These are phyloP conservation scores for Coniella vitis DNA, from an alignment of 2,329 filamentous ascomycete genomes.

Conservation along the genomic window DNA sequence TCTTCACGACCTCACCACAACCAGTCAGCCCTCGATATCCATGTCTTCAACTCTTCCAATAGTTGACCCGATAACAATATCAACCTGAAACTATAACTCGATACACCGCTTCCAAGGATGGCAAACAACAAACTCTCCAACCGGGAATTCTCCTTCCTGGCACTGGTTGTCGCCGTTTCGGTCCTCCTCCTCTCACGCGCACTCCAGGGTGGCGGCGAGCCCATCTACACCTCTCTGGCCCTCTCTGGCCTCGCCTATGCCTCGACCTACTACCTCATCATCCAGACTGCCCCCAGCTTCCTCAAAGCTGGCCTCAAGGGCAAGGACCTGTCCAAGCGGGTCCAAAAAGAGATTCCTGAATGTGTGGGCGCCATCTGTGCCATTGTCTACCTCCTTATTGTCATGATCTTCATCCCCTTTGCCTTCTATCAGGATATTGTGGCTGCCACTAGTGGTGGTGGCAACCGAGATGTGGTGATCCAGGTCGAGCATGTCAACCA, in stretches of 20 bases:
- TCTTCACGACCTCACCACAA: too few relatives aligned
- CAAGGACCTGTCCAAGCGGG: slow-evolving; percentile 69
- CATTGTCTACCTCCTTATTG: slow-evolving; percentile 79
- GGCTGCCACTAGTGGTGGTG: slow-evolving; percentile 85
- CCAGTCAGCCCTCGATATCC: too few relatives aligned
- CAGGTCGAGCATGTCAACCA: slow-evolving; percentile 67
- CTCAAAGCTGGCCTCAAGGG: slow-evolving; percentile 84
- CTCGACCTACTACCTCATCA: slow-evolving; percentile 75
- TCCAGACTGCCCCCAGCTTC: slow-evolving; percentile 89
- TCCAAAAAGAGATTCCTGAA: slow-evolving; percentile 76
- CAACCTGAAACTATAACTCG: too few relatives aligned
- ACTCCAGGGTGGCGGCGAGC: slow-evolving; percentile 78
- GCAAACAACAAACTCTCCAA: slow-evolving; percentile 35
- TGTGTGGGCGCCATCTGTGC: slow-evolving; percentile 94
- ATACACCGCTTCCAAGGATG: slow-evolving; percentile 4
- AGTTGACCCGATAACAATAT: too few relatives aligned
- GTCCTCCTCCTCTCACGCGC: slow-evolving; percentile 71
- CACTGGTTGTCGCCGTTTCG: slow-evolving; percentile 62
- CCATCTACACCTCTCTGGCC: slow-evolving; percentile 79
- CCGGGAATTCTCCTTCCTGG: slow-evolving; percentile 46
- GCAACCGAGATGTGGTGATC: slow-evolving; percentile 80
- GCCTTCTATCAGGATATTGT: slow-evolving; percentile 98
- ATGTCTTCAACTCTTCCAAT: too few relatives aligned
- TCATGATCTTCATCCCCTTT: slow-evolving; percentile 93
- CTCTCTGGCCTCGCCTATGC: slow-evolving; percentile 81